A percentile compares a stretch with the other conserved stretches of the same genome.
phyloP scores from a whole-genome alignment of 495 filamentous ascomycete species.

The Penicillium bialowiezense region DNA sequence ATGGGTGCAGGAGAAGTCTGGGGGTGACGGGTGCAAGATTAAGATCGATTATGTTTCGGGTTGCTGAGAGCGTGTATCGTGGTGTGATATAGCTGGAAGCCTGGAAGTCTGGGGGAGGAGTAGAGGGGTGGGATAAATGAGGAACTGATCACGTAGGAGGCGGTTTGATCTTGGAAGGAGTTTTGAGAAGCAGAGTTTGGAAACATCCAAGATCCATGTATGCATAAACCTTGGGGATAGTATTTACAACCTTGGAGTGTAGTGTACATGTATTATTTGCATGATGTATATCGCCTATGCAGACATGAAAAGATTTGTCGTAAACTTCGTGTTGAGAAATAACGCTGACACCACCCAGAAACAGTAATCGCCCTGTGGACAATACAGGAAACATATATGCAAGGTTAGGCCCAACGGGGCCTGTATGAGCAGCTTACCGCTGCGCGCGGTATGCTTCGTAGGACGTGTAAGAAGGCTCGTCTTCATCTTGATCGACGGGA shows the following conservation, averaged over 20 bases:
- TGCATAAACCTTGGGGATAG: no score
- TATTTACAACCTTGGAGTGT: neutral
- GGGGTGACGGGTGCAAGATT: neutral
- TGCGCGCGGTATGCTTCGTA: slow-evolving; percentile 40
- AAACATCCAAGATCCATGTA: no score
- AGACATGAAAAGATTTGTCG: neutral
- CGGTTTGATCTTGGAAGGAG: no score
- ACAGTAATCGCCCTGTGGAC: neutral
- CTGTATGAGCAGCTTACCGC: slow-evolving; percentile 12
- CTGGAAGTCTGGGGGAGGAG: no score
- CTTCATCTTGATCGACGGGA: slow-evolving; percentile 43
- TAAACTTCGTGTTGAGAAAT: slow-evolving; percentile 7
- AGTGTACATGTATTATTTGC: neutral
- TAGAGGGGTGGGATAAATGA: no score
- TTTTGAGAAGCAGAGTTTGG: no score
- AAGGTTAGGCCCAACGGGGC: neutral
- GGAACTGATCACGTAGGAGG: no score
- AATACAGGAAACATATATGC: neutral
- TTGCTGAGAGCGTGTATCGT: no score
- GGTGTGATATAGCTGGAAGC: no score
- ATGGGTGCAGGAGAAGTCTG: neutral
- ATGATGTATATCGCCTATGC: neutral
- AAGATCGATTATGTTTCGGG: neutral
- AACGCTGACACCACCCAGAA: neutral
- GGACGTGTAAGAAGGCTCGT: slow-evolving; percentile 29